phyloP scores from a whole-genome alignment of 179 eudicot genomes.

The Sideroxylon spinosum region DNA sequence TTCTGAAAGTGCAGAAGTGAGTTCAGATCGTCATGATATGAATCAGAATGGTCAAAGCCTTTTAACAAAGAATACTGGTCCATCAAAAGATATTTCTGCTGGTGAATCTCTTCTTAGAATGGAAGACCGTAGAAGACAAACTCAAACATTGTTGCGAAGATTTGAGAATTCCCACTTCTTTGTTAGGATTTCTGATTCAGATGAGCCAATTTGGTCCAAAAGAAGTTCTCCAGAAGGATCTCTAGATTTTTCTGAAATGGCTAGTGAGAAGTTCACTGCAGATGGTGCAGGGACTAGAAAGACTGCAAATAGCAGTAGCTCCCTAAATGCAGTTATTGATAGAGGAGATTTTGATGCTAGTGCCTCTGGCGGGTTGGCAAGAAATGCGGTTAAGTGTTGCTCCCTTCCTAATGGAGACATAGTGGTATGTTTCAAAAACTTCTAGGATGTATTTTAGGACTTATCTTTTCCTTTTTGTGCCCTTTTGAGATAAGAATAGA shows the following conservation, averaged over 20 bases:
- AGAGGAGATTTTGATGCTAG: constrained; percentile 74
- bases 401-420: constrained; percentile 92
- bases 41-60: constrained; percentile 32
- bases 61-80: constrained; percentile 23
- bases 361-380: constrained; percentile 87
- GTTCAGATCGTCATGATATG: constrained; percentile 26
- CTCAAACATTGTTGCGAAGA: constrained; percentile 60
- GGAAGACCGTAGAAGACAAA: constrained; percentile 76
- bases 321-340: constrained; percentile 60
- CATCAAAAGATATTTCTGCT: constrained; percentile 44
- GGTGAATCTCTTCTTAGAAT: constrained; percentile 81
- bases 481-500: background rate
- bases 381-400: constrained; percentile 69
- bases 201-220: constrained; percentile 82
- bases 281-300: constrained; percentile 35
- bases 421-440: constrained; percentile 75
- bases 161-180: constrained; percentile 86
- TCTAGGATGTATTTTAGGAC: background rate
- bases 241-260: constrained; percentile 28
- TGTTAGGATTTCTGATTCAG: constrained; percentile 72
- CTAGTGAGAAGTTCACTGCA: constrained; percentile 16
- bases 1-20: constrained; percentile 29
- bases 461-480: background rate
- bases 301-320: constrained; percentile 25
- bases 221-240: constrained; percentile 39